Percentiles rank a stretch among this genome's conserved stretches.
Conservation (phyloP, 108 stramenopile species). For the Nitzschia palea region DNA sequence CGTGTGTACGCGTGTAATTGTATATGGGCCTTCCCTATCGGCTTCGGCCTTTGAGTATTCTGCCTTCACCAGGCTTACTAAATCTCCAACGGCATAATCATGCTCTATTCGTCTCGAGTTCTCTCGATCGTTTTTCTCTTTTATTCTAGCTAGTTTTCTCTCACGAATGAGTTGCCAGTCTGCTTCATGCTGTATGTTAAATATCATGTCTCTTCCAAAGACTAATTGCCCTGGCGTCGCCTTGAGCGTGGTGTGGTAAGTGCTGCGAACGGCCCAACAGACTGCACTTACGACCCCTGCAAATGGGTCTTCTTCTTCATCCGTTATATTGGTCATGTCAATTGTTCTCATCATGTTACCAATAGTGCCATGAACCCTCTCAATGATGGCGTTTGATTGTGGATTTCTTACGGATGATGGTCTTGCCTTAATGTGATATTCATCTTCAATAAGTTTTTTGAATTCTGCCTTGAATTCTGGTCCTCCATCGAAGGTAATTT, state of each 20-base stretch:
- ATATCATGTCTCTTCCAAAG: conserved; percentile 3
- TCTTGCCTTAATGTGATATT: background rate
- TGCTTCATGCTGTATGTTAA: background rate
- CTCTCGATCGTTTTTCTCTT: background rate
- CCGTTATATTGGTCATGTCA: no score
- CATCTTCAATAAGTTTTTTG: conserved; percentile 8
- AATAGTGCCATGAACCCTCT: conserved; percentile 31
- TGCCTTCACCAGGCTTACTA: background rate
- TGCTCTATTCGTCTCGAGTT: background rate
- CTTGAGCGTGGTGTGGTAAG: background rate
- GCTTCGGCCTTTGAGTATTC: background rate
- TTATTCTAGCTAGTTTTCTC: background rate
- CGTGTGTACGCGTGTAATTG: background rate
- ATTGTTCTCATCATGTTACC: no score
- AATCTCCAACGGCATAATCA: background rate
- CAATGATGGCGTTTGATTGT: conserved; percentile 25
- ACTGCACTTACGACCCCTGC: no score
- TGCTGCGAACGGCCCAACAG: background rate
- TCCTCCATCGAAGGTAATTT: conserved; percentile 34
- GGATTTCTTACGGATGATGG: conserved; percentile 16
- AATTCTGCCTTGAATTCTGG: conserved; percentile 45
- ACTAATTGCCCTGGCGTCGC: conserved; percentile 1
- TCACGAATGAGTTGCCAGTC: background rate
- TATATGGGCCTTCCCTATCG: background rate
- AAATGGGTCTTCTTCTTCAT: no score